These are phyloP conservation scores for Botrytis pseudocinerea DNA, from an alignment of 2,329 filamentous ascomycete genomes.

Conservation along the genomic window DNA sequence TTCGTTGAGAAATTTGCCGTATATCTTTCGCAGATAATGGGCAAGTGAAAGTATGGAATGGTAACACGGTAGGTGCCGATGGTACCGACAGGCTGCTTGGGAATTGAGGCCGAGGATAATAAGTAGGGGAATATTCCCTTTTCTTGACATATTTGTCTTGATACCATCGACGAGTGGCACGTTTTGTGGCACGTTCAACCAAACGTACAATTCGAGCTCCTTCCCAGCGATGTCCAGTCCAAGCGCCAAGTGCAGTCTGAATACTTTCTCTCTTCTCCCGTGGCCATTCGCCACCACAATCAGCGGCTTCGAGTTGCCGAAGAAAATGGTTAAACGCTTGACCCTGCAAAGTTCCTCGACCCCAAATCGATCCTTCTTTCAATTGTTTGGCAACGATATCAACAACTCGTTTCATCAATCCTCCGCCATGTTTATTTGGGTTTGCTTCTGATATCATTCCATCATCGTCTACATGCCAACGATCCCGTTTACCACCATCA, in stretches of 20 bases:
- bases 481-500: slow-evolving; percentile 72
- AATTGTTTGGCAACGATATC: slow-evolving; percentile 89
- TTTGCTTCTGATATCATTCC: slow-evolving; percentile 79
- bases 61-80: slow-evolving; percentile 87
- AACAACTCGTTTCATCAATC: slow-evolving; percentile 87
- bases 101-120: slow-evolving; percentile 72
- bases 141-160: slow-evolving; percentile 71
- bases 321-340: slow-evolving; percentile 49
- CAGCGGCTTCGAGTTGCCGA: slow-evolving; percentile 39
- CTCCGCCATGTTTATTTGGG: slow-evolving; percentile 60
- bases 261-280: slow-evolving; percentile 41
- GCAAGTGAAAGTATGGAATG: slow-evolving; percentile 97
- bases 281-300: slow-evolving; percentile 41
- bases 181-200: slow-evolving; percentile 78
- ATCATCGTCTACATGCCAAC: slow-evolving; percentile 87
- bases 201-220: slow-evolving; percentile 81
- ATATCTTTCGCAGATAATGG: slow-evolving; percentile 90
- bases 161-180: slow-evolving; percentile 83
- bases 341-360: slow-evolving; percentile 66
- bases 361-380: slow-evolving; percentile 83
- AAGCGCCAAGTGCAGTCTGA: slow-evolving; percentile 47
- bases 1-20: slow-evolving; percentile 90
- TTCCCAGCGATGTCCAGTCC: slow-evolving; percentile 82
- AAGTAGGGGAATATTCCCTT: slow-evolving; percentile 54
- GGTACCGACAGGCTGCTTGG: slow-evolving; percentile 75